Conservation (phyloP, 257 asterid genomes). For the Paulownia fortunei region DNA sequence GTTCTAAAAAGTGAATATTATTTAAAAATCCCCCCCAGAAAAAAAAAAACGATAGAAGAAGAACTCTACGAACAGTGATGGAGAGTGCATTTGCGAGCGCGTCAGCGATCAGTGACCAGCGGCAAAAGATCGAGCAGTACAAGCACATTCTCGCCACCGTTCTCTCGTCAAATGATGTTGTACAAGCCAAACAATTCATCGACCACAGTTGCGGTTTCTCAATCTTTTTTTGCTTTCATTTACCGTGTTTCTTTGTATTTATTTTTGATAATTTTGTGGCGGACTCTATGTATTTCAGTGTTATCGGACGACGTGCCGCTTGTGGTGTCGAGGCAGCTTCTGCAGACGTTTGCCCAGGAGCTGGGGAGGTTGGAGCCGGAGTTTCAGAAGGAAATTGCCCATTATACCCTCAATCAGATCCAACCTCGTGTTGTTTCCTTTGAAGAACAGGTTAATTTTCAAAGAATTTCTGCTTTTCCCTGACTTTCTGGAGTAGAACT, state of each 20-base stretch:
- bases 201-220: slow-evolving; percentile 71
- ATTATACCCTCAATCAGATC: slow-evolving; percentile 88
- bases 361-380: slow-evolving; percentile 84
- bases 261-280: not conserved
- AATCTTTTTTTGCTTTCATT: not conserved
- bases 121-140: slow-evolving; percentile 96
- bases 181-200: slow-evolving; percentile 74
- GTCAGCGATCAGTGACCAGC: slow-evolving; percentile 87
- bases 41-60: not conserved
- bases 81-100: slow-evolving; percentile 91
- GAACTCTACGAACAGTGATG: slow-evolving; percentile 46
- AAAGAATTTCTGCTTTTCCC: not conserved
- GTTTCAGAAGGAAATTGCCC: slow-evolving; percentile 90
- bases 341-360: slow-evolving; percentile 94
- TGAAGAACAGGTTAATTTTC: slow-evolving; percentile 80
- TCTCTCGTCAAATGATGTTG: slow-evolving; percentile 75
- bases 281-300: slow-evolving; percentile 47
- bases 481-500: not conserved
- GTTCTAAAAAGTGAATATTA: not conserved
- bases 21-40: not conserved
- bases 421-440: slow-evolving; percentile 95
- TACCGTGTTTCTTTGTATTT: not conserved
- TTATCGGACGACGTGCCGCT: slow-evolving; percentile 91
- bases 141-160: slow-evolving; percentile 85
- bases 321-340: slow-evolving; percentile 93